Conservation (phyloP, 176 grass and related monocot species). For the Aegilops tauschii region DNA sequence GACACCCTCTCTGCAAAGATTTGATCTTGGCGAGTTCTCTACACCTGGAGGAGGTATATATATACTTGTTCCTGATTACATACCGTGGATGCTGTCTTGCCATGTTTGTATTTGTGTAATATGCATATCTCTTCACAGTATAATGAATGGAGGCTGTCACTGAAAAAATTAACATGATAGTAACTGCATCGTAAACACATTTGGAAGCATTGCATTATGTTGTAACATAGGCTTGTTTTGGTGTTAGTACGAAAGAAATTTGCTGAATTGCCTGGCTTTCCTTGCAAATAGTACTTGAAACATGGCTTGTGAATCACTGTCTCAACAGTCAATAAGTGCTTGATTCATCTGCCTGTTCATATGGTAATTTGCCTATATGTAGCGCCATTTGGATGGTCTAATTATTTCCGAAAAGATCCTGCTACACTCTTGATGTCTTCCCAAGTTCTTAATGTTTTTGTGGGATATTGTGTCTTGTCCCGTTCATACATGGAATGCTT, state of each 20-base stretch:
- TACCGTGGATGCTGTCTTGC: background rate
- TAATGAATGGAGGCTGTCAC: background rate
- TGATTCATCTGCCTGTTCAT: background rate
- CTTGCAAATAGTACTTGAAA: background rate
- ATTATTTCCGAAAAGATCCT: too few relatives aligned
- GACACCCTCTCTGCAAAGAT: constrained; percentile 86
- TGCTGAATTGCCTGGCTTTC: background rate
- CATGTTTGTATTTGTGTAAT: constrained; percentile 1
- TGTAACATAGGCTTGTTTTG: background rate
- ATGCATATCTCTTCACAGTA: background rate
- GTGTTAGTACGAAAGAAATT: background rate
- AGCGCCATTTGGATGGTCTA: background rate
- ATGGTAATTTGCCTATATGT: background rate
- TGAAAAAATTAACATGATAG: background rate
- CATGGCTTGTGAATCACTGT: background rate
- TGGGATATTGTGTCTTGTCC: background rate
- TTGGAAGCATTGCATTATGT: background rate
- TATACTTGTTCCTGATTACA: constrained; percentile 28
- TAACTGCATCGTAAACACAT: background rate
- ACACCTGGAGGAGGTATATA: constrained; percentile 70
- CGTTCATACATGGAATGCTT: background rate
- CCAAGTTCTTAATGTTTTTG: background rate
- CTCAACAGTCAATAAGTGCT: background rate
- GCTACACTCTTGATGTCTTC: background rate
- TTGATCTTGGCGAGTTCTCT: constrained; percentile 85